Base-by-base conservation (phyloP, 768 basidiomycete species). In the Leccinum imitatum region DNA sequence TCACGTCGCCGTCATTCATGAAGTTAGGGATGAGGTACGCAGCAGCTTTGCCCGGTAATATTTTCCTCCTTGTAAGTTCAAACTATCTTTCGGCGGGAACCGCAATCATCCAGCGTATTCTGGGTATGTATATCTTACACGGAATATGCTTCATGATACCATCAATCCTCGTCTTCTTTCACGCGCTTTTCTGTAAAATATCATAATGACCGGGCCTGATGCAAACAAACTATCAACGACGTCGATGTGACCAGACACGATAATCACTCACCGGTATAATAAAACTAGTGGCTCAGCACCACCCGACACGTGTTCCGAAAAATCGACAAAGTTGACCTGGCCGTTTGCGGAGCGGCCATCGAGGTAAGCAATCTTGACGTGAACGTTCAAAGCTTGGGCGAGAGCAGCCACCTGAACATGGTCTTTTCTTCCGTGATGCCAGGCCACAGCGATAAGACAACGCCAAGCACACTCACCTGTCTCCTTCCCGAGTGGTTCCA, bases 171-270 rank as follows among this genome's bases (percentile, higher is more conserved):
- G 7, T 37, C 19, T 21, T 37, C 52, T 56, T 56, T 66, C 57
- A 69, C 31, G 23, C 41, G 0, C n/a, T 31, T 54, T 56, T 70
- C 35, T 70, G 64, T 11, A 73, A 50, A 53, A 94, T 87, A 75
- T 95, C 93, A 73, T 91, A 95, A 71, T 95, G 93, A 9, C 93
- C 93, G 19, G 93, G 93, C 53, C 92, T 93, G 19, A 19, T 59
- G 13, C 13, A 57, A 53, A 61, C 46, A 30, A 19, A 62, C 31
- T 13, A 19, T 58, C 39, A 35, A 59, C 53, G 48, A 27, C 11
- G 10, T 37, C 37, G 33, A 53, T 44, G 35, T 41, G 13, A 59
- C 53, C 21, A 23, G 21, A 23, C 21, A 50, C 31, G 35, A 44
- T 9, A 19, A 31, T 10, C 30, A 67, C 83, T 63, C 64, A 92